These are phyloP conservation scores for Chlamydomonas incerta DNA, from an alignment of 139 green algal species.

Conservation along the genomic window DNA sequence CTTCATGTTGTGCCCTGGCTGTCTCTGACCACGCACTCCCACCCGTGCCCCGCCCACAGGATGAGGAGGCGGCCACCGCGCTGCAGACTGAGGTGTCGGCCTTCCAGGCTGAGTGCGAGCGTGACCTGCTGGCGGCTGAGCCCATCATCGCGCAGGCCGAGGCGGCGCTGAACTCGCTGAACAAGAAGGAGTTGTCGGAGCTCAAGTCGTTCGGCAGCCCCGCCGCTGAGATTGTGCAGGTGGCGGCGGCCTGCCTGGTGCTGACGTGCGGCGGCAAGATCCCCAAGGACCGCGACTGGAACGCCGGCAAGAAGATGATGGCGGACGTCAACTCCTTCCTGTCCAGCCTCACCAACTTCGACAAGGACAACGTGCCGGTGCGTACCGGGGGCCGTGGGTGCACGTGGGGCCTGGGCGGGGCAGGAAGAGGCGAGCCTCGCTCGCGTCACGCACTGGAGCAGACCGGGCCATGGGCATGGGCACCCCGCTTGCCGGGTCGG, in stretches of 20 bases:
- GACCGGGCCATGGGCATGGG: too few species aligned
- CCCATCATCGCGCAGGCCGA: constrained; percentile 90
- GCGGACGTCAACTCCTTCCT: constrained; percentile 93
- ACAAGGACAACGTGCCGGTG: constrained; percentile 92
- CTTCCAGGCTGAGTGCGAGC: constrained; percentile 88
- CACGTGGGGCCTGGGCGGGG: too few species aligned
- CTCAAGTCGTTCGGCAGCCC: constrained; percentile 93
- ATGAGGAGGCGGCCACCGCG: constrained; percentile 73
- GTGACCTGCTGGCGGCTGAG: constrained; percentile 82
- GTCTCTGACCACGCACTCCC: too few species aligned
- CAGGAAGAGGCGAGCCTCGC: too few species aligned
- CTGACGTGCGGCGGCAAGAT: constrained; percentile 88
- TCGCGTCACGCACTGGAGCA: too few species aligned
- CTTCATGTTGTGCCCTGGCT: too few species aligned
- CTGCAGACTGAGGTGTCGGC: constrained; percentile 73
- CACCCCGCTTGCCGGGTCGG: too few species aligned
- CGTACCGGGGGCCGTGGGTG: too few species aligned
- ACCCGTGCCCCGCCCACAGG: constrained; percentile 22
- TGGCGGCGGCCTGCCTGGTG: constrained; percentile 88
- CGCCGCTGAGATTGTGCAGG: constrained; percentile 83
- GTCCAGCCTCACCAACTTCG: constrained; percentile 86
- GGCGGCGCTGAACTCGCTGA: constrained; percentile 90
- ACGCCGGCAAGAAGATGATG: constrained; percentile 91
- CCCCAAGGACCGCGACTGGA: constrained; percentile 90
- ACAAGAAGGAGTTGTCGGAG: constrained; percentile 90